Evolutionary conservation across 2,329 filamentous ascomycete species (phyloP).

Genomic region (Colletotrichum lindemuthianum): DNA sequence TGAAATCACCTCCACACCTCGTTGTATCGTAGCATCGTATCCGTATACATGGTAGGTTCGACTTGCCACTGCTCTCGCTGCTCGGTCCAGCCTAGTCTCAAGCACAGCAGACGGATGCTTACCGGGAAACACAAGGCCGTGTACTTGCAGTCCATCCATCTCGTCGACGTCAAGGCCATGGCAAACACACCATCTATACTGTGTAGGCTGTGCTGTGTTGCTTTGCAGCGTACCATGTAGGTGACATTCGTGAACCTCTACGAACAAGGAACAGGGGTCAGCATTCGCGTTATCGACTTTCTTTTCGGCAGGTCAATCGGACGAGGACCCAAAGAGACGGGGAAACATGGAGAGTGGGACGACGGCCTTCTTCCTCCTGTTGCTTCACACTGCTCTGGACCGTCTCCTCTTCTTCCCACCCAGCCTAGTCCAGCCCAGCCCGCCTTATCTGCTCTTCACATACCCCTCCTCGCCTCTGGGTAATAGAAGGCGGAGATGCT

Average conservation of each 20-base stretch:
- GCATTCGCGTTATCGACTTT: conserved; percentile 28
- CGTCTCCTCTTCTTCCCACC: not conserved
- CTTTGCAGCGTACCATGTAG: conserved; percentile 13
- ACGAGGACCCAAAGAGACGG: not conserved
- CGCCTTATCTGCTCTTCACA: not conserved
- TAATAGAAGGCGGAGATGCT: not conserved
- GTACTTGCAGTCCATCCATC: not conserved
- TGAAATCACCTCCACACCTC: not conserved
- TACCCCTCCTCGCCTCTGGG: not conserved
- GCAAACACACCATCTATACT: not conserved
- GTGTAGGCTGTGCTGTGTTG: conserved; percentile 1
- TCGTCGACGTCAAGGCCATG: not conserved
- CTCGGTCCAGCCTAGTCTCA: too few species aligned
- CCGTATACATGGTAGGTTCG: not conserved
- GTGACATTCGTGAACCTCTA: not conserved
- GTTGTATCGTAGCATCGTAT: conserved; percentile 8
- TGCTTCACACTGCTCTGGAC: too few species aligned
- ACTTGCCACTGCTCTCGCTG: too few species aligned
- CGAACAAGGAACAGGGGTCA: not conserved
- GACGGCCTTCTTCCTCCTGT: not conserved
- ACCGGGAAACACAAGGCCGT: too few species aligned
- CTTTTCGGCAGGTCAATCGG: conserved; percentile 30
- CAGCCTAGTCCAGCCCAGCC: not conserved
- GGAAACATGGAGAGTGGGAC: conserved; percentile 10
- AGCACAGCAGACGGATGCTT: too few species aligned